Evolutionary conservation across 768 basidiomycete genomes (phyloP), one percentile per base, ranked within the genome.

Genomic region (Dendrothele bispora): DNA sequence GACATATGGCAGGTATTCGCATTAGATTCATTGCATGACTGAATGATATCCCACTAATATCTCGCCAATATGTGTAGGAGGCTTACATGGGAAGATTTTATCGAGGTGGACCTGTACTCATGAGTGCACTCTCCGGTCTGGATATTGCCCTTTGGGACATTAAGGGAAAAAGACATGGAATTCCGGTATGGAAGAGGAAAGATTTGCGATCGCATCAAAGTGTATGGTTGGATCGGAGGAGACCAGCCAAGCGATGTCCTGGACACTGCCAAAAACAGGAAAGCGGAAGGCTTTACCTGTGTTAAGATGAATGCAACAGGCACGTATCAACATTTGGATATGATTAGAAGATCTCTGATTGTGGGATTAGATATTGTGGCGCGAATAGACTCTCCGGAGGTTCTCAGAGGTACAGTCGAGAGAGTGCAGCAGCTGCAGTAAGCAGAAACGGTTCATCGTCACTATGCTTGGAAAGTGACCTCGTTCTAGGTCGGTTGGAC

Each of bases 1-100:
- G 84, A 88, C 53, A 84, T 86, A 49, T 87, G 80, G 80, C 83
- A 86, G n/a, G n/a, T n/a, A n/a, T n/a, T n/a, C n/a, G n/a, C n/a
- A n/a, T n/a, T n/a, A n/a, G n/a, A n/a, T n/a, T n/a, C n/a, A n/a
- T n/a, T n/a, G n/a, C n/a, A n/a, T n/a, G n/a, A n/a, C n/a, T n/a
- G n/a, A n/a, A n/a, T n/a, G n/a, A n/a, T n/a, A n/a, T n/a, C n/a
- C n/a, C n/a, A n/a, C n/a, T n/a, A n/a, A n/a, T n/a, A n/a, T n/a
- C n/a, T n/a, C n/a, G n/a, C n/a, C n/a, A n/a, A n/a, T n/a, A n/a
- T n/a, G n/a, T n/a, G n/a, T n/a, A n/a, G n/a, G n/a, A n/a, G n/a
- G n/a, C n/a, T n/a, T n/a, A n/a, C n/a, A n/a, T n/a, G n/a, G n/a
- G n/a, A n/a, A n/a, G n/a, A n/a, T n/a, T n/a, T n/a, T n/a, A n/a